phyloP scores from a whole-genome alignment of 2,329 filamentous ascomycete genomes.

The Harringtonia lauricola region DNA sequence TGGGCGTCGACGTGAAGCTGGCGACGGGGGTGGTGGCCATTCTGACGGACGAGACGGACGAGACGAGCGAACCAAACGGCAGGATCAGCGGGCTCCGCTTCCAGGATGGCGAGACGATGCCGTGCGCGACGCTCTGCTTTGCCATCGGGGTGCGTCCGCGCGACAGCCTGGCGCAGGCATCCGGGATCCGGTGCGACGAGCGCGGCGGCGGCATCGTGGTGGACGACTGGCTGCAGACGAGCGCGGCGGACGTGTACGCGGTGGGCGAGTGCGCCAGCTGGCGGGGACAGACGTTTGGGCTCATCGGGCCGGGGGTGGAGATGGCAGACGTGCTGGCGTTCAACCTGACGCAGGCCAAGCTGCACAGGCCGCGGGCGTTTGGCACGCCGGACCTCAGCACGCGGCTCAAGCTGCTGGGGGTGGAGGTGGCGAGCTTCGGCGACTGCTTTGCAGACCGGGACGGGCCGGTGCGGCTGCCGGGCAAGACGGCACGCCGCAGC shows the following conservation, averaged over 20 bases:
- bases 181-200: constrained; percentile 62
- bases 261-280: constrained; percentile 88
- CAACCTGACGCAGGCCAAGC: constrained; percentile 75
- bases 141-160: constrained; percentile 76
- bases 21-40: constrained; percentile 65
- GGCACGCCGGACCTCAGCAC: constrained; percentile 75
- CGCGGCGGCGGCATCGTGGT: constrained; percentile 69
- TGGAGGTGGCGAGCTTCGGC: constrained; percentile 86
- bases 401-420: constrained; percentile 79
- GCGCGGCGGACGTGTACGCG: constrained; percentile 63
- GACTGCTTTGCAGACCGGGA: constrained; percentile 89
- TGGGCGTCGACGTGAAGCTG: constrained; percentile 74
- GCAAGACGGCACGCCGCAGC: constrained; percentile 18
- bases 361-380: constrained; percentile 40
- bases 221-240: constrained; percentile 57
- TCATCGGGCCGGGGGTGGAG: constrained; percentile 82
- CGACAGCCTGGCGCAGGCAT: constrained; percentile 61
- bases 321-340: constrained; percentile 89
- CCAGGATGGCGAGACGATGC: constrained; percentile 67
- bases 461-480: constrained; percentile 65
- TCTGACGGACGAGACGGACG: constrained; percentile 48
- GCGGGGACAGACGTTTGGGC: constrained; percentile 75
- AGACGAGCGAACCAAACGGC: constrained; percentile 32
- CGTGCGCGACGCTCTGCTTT: constrained; percentile 77
- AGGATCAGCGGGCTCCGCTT: constrained; percentile 65